Evolutionary conservation across 805 yeast species (phyloP).

Genomic region (Saccharomycopsis olivae): DNA sequence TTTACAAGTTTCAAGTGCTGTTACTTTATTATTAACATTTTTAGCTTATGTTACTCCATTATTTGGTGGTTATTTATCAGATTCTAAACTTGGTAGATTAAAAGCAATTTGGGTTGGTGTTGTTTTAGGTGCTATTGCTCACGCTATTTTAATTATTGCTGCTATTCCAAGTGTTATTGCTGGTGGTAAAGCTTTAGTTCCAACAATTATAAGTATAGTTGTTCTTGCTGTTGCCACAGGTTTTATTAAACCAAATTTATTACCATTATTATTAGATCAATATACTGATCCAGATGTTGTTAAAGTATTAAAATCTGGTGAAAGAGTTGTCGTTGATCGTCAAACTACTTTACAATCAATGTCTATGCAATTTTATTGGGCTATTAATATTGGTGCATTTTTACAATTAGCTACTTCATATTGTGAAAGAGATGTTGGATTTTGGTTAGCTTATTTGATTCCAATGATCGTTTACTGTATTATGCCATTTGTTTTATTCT

Average conservation of each 20-base stretch:
- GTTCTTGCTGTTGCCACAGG: constrained; percentile 34
- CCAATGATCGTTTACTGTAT: constrained; percentile 42
- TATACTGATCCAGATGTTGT: constrained; percentile 48
- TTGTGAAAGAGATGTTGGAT: constrained; percentile 41
- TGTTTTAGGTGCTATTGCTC: constrained; percentile 35
- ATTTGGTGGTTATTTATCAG: constrained; percentile 43
- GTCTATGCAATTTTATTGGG: constrained; percentile 41
- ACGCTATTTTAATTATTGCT: constrained; percentile 38
- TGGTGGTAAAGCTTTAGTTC: constrained; percentile 20
- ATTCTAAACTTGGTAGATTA: constrained; percentile 36
- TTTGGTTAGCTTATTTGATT: constrained; percentile 43
- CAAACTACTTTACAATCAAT: constrained; percentile 23
- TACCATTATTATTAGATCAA: constrained; percentile 34
- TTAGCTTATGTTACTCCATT: constrained; percentile 42
- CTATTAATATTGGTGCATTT: constrained; percentile 46
- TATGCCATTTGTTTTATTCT: constrained; percentile 38
- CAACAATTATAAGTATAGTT: constrained; percentile 28
- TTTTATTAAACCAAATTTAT: constrained; percentile 41
- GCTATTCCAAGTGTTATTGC: constrained; percentile 28
- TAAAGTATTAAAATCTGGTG: constrained; percentile 28
- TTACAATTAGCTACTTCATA: constrained; percentile 42
- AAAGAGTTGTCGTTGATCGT: constrained; percentile 10
- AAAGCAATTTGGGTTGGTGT: constrained; percentile 42
- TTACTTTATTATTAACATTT: constrained; percentile 37
- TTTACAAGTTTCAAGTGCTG: constrained; percentile 35